Base-by-base conservation (phyloP, 2,329 filamentous ascomycete species). In the Paraphaeosphaeria minitans region DNA sequence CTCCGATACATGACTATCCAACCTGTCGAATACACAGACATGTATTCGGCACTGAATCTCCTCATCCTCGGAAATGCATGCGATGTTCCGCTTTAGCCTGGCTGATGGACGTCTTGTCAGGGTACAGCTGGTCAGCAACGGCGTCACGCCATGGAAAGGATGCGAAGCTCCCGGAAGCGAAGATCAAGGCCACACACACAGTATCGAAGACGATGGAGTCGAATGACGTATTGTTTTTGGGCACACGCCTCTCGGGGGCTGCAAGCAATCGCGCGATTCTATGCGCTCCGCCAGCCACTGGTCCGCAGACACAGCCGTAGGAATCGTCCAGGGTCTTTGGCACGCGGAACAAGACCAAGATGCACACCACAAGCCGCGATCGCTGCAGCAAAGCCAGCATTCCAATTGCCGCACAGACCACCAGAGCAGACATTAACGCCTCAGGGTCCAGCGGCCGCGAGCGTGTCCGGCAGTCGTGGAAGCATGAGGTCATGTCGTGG, bases 201-300 rank as follows among this genome's bases (percentile, higher is more conserved):
- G 22, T 35, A 22, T 46, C 31, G n/a, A 57, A 48, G 53, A 47
- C 46, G 29, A 12, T 29, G 13, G 43, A 55, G 57, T 46, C 24
- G 37, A 35, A 56, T 63, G 58, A 63, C 57, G 57, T 63, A 31
- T 1, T 24, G 4, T 24, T 29, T 29, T 24, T 49, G 14, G 19
- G 12, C 19, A 41, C 31, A 24, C 33, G 24, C 37, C 13, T 33
- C 19, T 50, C 46, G 48, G 24, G 46, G 35, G 21, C 53, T 60
- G 62, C 61, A 66, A 58, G 63, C 33, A 52, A 68, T 69, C 64
- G 56, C 64, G 56, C 53, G 65, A 68, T 67, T 49, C 21, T 7
- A n/a, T 51, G 53, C 35, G 49, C 51, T 24, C 29, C 39, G 21
- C 29, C 16, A 8, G 14, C 37, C 21, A 64, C 56, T 62, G 59